Conservation (phyloP, 163 green algal species). For the Smithsoniella earleae region DNA sequence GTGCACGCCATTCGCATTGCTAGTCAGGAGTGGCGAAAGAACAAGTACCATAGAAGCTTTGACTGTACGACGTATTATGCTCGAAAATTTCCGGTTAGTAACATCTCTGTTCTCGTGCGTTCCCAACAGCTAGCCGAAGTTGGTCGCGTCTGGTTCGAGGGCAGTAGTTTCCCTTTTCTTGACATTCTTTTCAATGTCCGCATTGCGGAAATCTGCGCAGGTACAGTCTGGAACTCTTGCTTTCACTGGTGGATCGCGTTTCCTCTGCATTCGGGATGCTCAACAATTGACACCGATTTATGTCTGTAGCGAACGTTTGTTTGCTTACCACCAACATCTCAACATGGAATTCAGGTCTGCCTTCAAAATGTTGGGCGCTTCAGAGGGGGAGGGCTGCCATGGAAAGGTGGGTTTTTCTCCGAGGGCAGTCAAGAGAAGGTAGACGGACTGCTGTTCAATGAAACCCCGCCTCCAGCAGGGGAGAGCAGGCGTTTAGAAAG, state of each 20-base stretch:
- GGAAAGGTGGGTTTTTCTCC: constrained; percentile 55
- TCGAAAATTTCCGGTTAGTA: no score
- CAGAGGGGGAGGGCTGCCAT: constrained; percentile 9
- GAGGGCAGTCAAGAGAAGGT: constrained; percentile 61
- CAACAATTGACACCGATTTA: neutral
- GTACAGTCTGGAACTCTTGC: neutral
- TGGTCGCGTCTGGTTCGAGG: neutral
- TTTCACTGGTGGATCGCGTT: neutral
- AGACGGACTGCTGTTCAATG: constrained; percentile 72
- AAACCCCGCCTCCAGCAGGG: constrained; percentile 63
- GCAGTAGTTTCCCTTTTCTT: no score
- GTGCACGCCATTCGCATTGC: no score
- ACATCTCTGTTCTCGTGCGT: no score
- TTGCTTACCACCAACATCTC: no score
- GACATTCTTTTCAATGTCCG: neutral
- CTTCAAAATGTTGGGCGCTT: neutral
- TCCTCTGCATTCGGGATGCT: neutral
- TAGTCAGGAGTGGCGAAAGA: neutral
- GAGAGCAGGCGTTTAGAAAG: constrained; percentile 64
- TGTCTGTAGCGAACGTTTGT: neutral
- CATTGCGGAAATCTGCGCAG: constrained; percentile 10
- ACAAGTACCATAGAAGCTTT: neutral
- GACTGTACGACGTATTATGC: no score
- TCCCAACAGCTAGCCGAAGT: neutral
- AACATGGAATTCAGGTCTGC: neutral